Evolutionary conservation across 2,329 filamentous ascomycete species (phyloP).

Genomic region (Septoria linicola): DNA sequence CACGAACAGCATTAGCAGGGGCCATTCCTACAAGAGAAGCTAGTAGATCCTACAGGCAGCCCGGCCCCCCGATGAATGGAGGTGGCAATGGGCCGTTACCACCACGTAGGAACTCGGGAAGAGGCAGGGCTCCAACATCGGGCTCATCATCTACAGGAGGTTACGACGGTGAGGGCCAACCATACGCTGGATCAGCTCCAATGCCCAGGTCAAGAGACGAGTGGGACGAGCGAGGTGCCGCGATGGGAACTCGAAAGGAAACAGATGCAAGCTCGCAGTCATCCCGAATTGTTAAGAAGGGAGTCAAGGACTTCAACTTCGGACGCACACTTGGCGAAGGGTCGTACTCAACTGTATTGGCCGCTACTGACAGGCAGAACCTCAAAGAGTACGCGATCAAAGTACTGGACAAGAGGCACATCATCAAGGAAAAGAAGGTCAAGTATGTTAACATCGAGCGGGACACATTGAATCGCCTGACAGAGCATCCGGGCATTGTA

Average conservation of each 20-base stretch:
- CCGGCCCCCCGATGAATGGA: constrained; percentile 54
- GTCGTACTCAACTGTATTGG: constrained; percentile 93
- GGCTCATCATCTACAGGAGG: constrained; percentile 27
- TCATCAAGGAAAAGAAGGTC: constrained; percentile 99
- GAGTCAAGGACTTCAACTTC: constrained; percentile 94
- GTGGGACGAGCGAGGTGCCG: constrained; percentile 94
- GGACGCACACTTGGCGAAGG: constrained; percentile 88
- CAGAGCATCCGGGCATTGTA: constrained; percentile 94
- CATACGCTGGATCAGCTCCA: constrained; percentile 47
- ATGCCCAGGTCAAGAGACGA: constrained; percentile 71
- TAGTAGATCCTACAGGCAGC: constrained; percentile 66
- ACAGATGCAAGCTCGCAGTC: constrained; percentile 81
- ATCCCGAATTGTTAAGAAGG: constrained; percentile 86
- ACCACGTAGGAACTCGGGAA: constrained; percentile 73
- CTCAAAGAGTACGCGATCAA: constrained; percentile 97
- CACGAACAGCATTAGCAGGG: constrained; percentile 59
- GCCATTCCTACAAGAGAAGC: constrained; percentile 63
- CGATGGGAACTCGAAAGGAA: constrained; percentile 76
- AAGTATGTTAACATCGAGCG: constrained; percentile 99
- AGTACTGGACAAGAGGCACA: constrained; percentile 95
- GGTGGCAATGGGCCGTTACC: constrained; percentile 59
- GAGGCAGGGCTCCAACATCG: constrained; percentile 42
- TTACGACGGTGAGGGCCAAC: constrained; percentile 27
- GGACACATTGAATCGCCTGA: constrained; percentile 92
- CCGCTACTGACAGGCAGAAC: constrained; percentile 89